Percentiles rank a stretch among this genome's conserved stretches.
These are phyloP conservation scores for Aspergillus bertholletiae DNA, from an alignment of 495 filamentous ascomycete species.

Conservation along the genomic window DNA sequence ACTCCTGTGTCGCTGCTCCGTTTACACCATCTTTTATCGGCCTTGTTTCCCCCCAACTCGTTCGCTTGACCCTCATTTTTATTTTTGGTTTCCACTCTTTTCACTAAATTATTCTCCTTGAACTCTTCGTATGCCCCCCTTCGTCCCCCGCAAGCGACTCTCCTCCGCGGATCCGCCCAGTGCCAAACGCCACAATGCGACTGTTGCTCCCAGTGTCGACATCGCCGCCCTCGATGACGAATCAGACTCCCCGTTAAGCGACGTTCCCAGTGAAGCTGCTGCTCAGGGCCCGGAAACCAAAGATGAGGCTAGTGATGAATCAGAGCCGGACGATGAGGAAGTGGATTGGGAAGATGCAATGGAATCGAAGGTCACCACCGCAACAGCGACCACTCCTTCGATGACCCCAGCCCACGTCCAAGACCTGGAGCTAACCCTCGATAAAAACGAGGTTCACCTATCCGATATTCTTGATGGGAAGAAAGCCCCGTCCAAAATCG, in stretches of 20 bases:
- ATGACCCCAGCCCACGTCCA: conserved; percentile 29
- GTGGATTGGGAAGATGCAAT: conserved; percentile 89
- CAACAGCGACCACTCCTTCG: conserved; percentile 23
- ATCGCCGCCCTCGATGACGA: conserved; percentile 24
- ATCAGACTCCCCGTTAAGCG: conserved; percentile 61
- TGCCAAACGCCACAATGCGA: conserved; percentile 53
- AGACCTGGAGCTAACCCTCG: conserved; percentile 76
- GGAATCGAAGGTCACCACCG: conserved; percentile 33
- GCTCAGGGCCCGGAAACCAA: conserved; percentile 11
- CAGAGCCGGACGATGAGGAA: conserved; percentile 60
- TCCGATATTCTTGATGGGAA: conserved; percentile 64
- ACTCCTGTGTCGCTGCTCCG: too few relatives aligned
- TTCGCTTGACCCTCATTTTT: background rate
- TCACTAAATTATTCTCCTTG: background rate
- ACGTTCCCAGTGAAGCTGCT: conserved; percentile 35
- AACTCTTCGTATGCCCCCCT: conserved; percentile 44
- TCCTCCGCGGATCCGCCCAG: conserved; percentile 61
- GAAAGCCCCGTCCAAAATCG: conserved; percentile 80
- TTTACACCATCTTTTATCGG: too few relatives aligned
- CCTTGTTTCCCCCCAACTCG: background rate
- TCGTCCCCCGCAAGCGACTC: conserved; percentile 48
- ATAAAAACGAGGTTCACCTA: conserved; percentile 53
- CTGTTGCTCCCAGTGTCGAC: conserved; percentile 34
- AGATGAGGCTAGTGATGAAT: conserved; percentile 14
- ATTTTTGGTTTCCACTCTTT: too few relatives aligned